Percentiles rank a stretch among this genome's conserved stretches.
phyloP scores from a whole-genome alignment of 1,139 yeast species.

The Lodderomyces beijingensis region DNA sequence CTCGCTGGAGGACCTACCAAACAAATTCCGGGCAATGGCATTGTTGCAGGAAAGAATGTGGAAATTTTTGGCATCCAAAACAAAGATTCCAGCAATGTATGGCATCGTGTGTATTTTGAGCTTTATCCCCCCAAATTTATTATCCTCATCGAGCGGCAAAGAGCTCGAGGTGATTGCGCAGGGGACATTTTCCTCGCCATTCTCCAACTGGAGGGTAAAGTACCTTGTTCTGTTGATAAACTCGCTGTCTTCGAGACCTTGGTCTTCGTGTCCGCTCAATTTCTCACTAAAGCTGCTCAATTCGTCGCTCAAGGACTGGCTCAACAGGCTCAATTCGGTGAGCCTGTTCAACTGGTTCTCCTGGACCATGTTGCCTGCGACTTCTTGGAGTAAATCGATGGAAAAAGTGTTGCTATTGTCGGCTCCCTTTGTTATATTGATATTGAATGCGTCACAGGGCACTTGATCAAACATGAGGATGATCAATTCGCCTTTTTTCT shows the following conservation, averaged over 20 bases:
- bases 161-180: conserved; percentile 63
- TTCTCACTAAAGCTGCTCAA: conserved; percentile 15
- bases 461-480: conserved; percentile 88
- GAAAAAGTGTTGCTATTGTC: conserved; percentile 15
- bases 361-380: conserved; percentile 38
- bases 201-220: conserved; percentile 51
- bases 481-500: conserved; percentile 61
- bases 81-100: conserved; percentile 81
- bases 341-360: conserved; percentile 17
- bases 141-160: conserved; percentile 43
- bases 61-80: conserved; percentile 49
- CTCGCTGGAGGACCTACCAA: conserved; percentile 56
- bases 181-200: conserved; percentile 47
- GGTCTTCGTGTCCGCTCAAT: conserved; percentile 18
- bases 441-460: conserved; percentile 73
- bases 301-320: conserved; percentile 29
- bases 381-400: conserved; percentile 34
- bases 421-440: conserved; percentile 34
- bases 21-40: conserved; percentile 72
- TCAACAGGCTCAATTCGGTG: conserved; percentile 24
- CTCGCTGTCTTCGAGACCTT: conserved; percentile 32
- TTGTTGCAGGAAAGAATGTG: conserved; percentile 65
- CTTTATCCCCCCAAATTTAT: conserved; percentile 36
- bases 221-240: conserved; percentile 55
- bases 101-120: conserved; percentile 73